phyloP scores from a whole-genome alignment of 306 rosid species.

The Trichosanthes truncata region DNA sequence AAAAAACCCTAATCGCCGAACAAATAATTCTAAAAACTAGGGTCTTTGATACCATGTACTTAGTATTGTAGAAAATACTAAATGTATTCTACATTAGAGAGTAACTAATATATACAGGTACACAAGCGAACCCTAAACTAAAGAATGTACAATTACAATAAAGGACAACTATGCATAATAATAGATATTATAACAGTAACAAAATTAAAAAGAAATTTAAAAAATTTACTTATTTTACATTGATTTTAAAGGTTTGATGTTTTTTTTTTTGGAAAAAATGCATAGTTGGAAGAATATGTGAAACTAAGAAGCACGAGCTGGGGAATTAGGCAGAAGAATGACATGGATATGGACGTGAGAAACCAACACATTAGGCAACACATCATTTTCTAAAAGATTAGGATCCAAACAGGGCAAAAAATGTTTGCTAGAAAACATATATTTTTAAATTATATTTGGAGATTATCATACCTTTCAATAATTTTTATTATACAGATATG shows the following conservation, averaged over 20 bases:
- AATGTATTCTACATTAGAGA: no score
- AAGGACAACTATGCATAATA: no score
- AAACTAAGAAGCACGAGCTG: background rate
- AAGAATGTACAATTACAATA: no score
- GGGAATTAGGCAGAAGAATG: background rate
- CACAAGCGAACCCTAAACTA: no score
- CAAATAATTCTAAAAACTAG: no score
- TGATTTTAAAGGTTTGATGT: background rate
- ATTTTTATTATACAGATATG: background rate
- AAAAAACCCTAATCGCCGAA: no score
- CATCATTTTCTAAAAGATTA: background rate
- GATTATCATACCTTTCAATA: background rate
- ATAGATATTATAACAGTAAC: no score
- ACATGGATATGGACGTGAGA: background rate
- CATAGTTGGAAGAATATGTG: background rate
- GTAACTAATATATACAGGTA: no score
- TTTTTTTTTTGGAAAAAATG: background rate
- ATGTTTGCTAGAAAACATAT: background rate
- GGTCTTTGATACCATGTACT: no score
- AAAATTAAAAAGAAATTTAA: no score
- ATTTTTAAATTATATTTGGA: background rate
- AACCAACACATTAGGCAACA: background rate
- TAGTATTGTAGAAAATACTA: no score
- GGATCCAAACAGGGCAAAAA: background rate
- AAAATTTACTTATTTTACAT: no score